phyloP scores from a whole-genome alignment of 495 filamentous ascomycete species.

The Aspergillus nanangensis region DNA sequence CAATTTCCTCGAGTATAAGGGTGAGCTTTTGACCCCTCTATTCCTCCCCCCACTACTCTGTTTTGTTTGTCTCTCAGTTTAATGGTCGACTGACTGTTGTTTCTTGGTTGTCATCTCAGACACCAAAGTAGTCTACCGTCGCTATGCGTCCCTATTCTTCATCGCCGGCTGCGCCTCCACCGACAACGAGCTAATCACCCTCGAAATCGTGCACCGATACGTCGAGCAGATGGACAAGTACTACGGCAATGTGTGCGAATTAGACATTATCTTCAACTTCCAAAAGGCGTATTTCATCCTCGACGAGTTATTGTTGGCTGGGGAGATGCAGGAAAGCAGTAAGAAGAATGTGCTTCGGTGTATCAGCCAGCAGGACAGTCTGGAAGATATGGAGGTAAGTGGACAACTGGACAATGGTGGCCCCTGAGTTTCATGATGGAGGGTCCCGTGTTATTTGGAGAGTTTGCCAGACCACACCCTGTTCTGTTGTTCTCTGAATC shows the following conservation, averaged over 20 bases:
- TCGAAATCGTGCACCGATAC: slow-evolving; percentile 97
- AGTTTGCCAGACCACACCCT: no score
- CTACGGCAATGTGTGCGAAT: slow-evolving; percentile 99
- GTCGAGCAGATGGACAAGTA: slow-evolving; percentile 99
- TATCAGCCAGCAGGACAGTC: slow-evolving; percentile 89
- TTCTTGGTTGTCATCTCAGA: slow-evolving; percentile 50
- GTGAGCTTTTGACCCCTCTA: slow-evolving; percentile 33
- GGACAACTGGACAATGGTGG: not conserved
- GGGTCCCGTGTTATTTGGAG: no score
- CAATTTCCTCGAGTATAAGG: slow-evolving; percentile 99
- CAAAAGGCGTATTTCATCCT: slow-evolving; percentile 99
- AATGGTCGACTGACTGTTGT: no score
- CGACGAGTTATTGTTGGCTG: slow-evolving; percentile 91
- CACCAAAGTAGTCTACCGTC: slow-evolving; percentile 96
- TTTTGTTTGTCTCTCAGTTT: slow-evolving; percentile 3
- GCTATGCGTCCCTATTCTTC: slow-evolving; percentile 98
- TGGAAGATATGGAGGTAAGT: slow-evolving; percentile 98
- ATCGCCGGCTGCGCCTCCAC: slow-evolving; percentile 92
- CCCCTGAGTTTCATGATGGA: slow-evolving; percentile 2
- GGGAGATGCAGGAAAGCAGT: slow-evolving; percentile 97
- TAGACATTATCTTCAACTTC: slow-evolving; percentile 99
- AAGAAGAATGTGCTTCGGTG: slow-evolving; percentile 97
- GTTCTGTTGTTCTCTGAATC: no score
- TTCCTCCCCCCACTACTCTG: slow-evolving; percentile 8
- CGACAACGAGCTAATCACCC: slow-evolving; percentile 96